Evolutionary conservation across 805 yeast species (phyloP), one percentile per base, ranked within the genome.

Genomic region (Zygosaccharomyces siamensis): DNA sequence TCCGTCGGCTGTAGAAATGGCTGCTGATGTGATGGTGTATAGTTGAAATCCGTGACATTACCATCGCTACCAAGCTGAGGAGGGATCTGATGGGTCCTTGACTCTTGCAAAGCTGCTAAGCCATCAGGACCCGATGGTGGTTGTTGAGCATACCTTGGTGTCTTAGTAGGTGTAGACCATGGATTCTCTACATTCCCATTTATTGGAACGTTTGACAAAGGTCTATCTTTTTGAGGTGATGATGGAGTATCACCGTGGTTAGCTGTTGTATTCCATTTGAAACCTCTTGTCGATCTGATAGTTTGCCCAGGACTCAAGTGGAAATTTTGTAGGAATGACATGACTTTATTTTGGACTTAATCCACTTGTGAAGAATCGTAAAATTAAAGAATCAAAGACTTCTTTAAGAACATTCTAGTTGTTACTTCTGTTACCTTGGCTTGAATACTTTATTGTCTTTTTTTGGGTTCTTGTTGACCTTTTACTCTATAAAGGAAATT

Each of bases 271-370:
- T 67, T 64, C 67, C 73, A 70, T 53, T 68, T 72, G 60, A 74
- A 74, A 2, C 76, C 78, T 51, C 76, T 66, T 2, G 77, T 71
- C 12, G 78, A 70, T 42, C 72, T 68, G 48, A 74, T 72, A 1
- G 77, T 74, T 51, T 74, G 77, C 4, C 76, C 76, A 42, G 74
- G 73, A 56, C 72, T 72, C 48, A 72, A 52, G 49, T 72, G 75
- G 48, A 63, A 63, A 45, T 61, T 62, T 41, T 63, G 67, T 32
- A 63, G 43, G 48, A 63, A 63, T 2, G 67, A 60, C 67, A 62
- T 62, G 28, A 7, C 2, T 3, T 18, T 23, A 10, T 16, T 33
- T 16, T 33, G 28, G 8, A 7, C 28, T 26, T 26, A 10, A 26
- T 26, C 10, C 10, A 26, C 28, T 26, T 26, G 28, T 26, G 8